Percentiles rank a stretch among this genome's conserved stretches.
Evolutionary conservation across 306 rosid species (phyloP).

Genomic region (Prunus dulcis): DNA sequence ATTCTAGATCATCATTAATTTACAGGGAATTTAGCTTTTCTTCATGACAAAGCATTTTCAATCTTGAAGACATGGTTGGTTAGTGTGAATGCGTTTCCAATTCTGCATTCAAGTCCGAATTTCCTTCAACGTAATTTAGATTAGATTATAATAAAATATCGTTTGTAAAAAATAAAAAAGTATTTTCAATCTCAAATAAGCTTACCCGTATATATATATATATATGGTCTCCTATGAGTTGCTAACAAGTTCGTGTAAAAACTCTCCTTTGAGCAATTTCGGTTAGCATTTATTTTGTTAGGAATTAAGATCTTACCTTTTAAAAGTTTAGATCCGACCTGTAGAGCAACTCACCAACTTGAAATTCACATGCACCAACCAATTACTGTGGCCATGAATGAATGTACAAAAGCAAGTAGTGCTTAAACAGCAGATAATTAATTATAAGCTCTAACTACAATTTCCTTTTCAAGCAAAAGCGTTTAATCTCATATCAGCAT

Average conservation of each 20-base stretch:
- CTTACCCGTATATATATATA: not conserved
- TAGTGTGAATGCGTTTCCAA: too few species aligned
- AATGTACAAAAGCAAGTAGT: not conserved
- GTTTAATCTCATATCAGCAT: not conserved
- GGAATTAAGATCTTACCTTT: conserved; percentile 21
- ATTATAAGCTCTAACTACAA: not conserved
- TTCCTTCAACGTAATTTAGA: too few species aligned
- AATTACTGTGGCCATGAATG: not conserved
- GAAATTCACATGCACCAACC: not conserved
- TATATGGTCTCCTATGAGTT: not conserved
- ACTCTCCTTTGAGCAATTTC: too few species aligned
- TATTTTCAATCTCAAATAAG: conserved; percentile 8
- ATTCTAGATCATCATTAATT: not conserved
- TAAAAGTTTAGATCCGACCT: not conserved
- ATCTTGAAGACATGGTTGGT: too few species aligned
- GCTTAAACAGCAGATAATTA: not conserved
- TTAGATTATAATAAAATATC: too few species aligned
- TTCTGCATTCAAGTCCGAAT: too few species aligned
- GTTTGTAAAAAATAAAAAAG: too few species aligned
- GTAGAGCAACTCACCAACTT: conserved; percentile 15
- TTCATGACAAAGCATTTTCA: not conserved
- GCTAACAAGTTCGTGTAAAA: too few species aligned
- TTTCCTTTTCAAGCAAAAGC: not conserved
- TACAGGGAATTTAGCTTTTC: not conserved
- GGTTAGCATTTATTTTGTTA: not conserved